A percentile compares a stretch with the other conserved stretches of the same genome.
These are phyloP conservation scores for Calocera viscosa DNA, from an alignment of 768 basidiomycete genomes.

Conservation along the genomic window DNA sequence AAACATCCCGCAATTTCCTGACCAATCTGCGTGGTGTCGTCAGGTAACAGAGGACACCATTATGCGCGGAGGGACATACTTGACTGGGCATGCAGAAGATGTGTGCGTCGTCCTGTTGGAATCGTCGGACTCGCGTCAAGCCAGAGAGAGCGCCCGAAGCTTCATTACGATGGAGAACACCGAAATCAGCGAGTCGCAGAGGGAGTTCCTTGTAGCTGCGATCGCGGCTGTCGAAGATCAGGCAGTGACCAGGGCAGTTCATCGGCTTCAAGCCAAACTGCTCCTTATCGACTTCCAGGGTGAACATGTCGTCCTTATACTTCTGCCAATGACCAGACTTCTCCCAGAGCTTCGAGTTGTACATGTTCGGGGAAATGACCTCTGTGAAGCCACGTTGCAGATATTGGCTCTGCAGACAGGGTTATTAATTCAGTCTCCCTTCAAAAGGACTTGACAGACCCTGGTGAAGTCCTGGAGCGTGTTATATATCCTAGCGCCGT, in stretches of 20 bases:
- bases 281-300: slow-evolving; percentile 89
- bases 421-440: not conserved
- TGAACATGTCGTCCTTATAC: slow-evolving; percentile 97
- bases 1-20: slow-evolving; percentile 78
- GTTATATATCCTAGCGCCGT: slow-evolving; percentile 95
- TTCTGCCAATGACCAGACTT: slow-evolving; percentile 97
- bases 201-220: slow-evolving; percentile 92
- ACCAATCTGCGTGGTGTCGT: slow-evolving; percentile 45
- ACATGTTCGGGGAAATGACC: slow-evolving; percentile 99
- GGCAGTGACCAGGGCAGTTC: slow-evolving; percentile 96
- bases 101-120: slow-evolving; percentile 97
- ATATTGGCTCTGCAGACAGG: slow-evolving; percentile 60
- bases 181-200: slow-evolving; percentile 96
- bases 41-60: not conserved
- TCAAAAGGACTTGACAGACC: slow-evolving; percentile 36
- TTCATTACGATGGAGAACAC: slow-evolving; percentile 92
- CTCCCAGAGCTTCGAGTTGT: slow-evolving; percentile 91
- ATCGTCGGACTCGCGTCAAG: slow-evolving; percentile 81
- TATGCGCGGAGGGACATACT: slow-evolving; percentile 30
- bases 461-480: slow-evolving; percentile 80
- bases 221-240: slow-evolving; percentile 90
- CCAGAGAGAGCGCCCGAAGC: slow-evolving; percentile 90
- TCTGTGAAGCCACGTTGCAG: slow-evolving; percentile 93
- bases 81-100: slow-evolving; percentile 95
- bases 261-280: slow-evolving; percentile 94